phyloP scores from a whole-genome alignment of 805 yeast species.

The Candida broadrunensis region DNA sequence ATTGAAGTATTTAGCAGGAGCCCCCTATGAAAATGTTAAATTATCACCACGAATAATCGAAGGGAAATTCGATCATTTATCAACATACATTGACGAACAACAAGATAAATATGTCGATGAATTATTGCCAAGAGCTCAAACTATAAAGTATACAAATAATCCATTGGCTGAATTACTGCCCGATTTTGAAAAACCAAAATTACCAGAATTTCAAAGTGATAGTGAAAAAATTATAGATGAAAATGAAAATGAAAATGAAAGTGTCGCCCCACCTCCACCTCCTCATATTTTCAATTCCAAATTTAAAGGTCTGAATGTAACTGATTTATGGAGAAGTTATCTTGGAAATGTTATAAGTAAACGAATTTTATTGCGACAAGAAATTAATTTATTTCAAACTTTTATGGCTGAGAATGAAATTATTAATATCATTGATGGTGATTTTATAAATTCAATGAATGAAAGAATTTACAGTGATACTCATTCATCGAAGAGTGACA shows the following conservation, averaged over 20 bases:
- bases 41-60: neutral
- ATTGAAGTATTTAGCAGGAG: conserved; percentile 23
- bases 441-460: neutral
- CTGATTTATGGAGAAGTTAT: conserved; percentile 30
- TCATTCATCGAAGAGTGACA: neutral
- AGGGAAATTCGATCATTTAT: conserved; percentile 19
- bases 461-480: neutral
- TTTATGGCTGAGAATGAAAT: conserved; percentile 7
- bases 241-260: conserved; percentile 8
- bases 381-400: conserved; percentile 32
- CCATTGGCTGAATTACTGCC: conserved; percentile 1
- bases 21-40: conserved; percentile 16
- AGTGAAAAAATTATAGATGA: neutral
- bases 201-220: neutral
- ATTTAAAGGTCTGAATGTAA: neutral
- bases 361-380: conserved; percentile 40
- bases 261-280: conserved; percentile 25
- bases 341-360: conserved; percentile 31
- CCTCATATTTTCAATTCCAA: conserved; percentile 15
- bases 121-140: neutral
- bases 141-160: neutral
- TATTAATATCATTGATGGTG: neutral
- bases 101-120: conserved; percentile 11
- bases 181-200: neutral
- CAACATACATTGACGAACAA: conserved; percentile 24